These are phyloP conservation scores for Capsicum pubescens DNA, from an alignment of 257 asterid species.

Conservation along the genomic window DNA sequence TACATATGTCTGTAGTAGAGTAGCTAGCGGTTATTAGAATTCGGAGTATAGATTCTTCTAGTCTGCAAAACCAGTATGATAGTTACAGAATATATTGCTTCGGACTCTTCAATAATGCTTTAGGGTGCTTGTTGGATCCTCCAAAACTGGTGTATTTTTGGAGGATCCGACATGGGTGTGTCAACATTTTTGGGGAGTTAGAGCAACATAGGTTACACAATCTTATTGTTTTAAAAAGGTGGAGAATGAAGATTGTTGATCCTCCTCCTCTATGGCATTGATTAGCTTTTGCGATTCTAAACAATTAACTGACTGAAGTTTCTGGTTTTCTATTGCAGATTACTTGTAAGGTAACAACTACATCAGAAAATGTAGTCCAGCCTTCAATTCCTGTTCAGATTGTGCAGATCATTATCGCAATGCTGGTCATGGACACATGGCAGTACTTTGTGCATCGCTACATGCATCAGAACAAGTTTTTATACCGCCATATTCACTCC, in stretches of 20 bases:
- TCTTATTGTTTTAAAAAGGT: background rate
- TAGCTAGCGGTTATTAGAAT: background rate
- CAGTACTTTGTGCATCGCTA: conserved; percentile 95
- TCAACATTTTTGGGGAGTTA: no score
- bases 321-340: conserved; percentile 57
- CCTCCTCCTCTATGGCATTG: background rate
- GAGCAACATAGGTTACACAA: no score
- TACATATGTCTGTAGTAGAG: background rate
- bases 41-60: background rate
- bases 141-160: no score
- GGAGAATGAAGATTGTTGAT: background rate
- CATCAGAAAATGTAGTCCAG: conserved; percentile 51
- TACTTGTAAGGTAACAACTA: conserved; percentile 56
- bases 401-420: conserved; percentile 66
- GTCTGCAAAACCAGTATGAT: background rate
- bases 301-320: conserved; percentile 27
- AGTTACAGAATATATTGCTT: no score
- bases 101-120: no score
- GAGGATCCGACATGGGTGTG: no score
- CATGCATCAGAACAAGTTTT: conserved; percentile 89
- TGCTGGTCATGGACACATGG: conserved; percentile 95
- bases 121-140: no score
- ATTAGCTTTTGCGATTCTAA: background rate
- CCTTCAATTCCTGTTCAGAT: conserved; percentile 62
- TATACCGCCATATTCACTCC: conserved; percentile 81